Evolutionary conservation across 2,329 filamentous ascomycete species (phyloP).

Genomic region (Mycogone perniciosa): DNA sequence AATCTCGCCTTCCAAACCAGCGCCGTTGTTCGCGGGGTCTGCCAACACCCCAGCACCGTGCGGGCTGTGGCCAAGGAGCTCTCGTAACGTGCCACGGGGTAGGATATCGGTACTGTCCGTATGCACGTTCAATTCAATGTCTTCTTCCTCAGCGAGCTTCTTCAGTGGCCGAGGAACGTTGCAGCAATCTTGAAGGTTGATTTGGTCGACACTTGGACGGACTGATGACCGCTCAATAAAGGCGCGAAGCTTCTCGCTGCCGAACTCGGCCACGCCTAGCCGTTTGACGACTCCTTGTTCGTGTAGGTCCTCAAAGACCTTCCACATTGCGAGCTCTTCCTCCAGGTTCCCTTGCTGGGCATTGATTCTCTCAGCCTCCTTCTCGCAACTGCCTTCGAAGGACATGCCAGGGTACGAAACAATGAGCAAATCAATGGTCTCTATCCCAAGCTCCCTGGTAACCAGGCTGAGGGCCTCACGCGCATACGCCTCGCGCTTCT

Average conservation of each 20-base stretch:
- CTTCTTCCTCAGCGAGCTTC: conserved; percentile 72
- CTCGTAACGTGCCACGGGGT: conserved; percentile 74
- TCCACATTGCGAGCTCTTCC: conserved; percentile 63
- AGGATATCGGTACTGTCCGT: conserved; percentile 91
- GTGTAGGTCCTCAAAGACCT: conserved; percentile 67
- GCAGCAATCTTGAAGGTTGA: conserved; percentile 94
- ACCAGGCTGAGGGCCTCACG: conserved; percentile 75
- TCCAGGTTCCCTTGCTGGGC: conserved; percentile 58
- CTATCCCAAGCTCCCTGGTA: conserved; percentile 67
- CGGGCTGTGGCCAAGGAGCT: conserved; percentile 68
- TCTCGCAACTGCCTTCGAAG: conserved; percentile 89
- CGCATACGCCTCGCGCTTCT: conserved; percentile 62
- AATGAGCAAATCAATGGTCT: conserved; percentile 79
- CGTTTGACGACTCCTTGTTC: conserved; percentile 63
- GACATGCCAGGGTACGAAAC: conserved; percentile 89
- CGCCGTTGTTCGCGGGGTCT: conserved; percentile 41
- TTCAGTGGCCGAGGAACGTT: conserved; percentile 86
- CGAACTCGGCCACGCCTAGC: conserved; percentile 87
- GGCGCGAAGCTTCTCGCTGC: conserved; percentile 70
- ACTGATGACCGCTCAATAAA: conserved; percentile 68
- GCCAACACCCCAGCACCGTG: conserved; percentile 72
- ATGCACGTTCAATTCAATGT: conserved; percentile 86
- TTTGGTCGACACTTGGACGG: conserved; percentile 82
- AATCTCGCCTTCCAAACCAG: conserved; percentile 68
- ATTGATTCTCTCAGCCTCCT: conserved; percentile 59